Evolutionary conservation across 176 grass and related monocot species (phyloP).

Genomic region (Puya raimondii): DNA sequence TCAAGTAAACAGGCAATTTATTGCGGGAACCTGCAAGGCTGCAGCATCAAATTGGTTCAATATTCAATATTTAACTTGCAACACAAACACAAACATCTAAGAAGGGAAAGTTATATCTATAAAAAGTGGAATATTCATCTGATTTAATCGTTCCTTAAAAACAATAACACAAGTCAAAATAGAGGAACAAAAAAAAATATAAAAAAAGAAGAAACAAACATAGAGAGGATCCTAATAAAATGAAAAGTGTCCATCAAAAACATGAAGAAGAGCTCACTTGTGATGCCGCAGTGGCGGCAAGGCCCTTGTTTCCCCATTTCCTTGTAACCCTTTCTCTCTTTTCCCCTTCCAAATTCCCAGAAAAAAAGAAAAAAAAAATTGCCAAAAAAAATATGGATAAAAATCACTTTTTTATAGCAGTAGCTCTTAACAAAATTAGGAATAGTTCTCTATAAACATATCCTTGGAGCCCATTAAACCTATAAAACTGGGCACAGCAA

Average conservation of each 20-base stretch:
- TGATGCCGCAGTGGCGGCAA: conserved; percentile 97
- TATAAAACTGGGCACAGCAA: conserved; percentile 15
- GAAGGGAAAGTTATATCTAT: too few relatives aligned
- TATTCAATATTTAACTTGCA: too few relatives aligned
- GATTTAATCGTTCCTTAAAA: too few relatives aligned
- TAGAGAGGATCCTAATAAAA: conserved; percentile 23
- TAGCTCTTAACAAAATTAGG: conserved; percentile 38
- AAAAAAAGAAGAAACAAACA: conserved; percentile 23
- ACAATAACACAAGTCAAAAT: too few relatives aligned
- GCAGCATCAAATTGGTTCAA: too few relatives aligned
- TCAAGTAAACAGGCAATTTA: background rate
- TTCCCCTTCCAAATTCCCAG: conserved; percentile 30
- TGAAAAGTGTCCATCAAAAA: conserved; percentile 22
- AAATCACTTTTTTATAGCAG: conserved; percentile 21
- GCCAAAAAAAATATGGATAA: conserved; percentile 5
- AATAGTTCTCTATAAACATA: conserved; percentile 19
- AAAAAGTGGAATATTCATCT: too few relatives aligned
- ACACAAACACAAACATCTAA: too few relatives aligned
- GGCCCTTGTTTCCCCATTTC: conserved; percentile 87
- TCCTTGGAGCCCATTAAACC: conserved; percentile 7
- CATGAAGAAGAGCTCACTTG: conserved; percentile 91
- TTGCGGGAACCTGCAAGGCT: too few relatives aligned
- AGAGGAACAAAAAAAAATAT: background rate
- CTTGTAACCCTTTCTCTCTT: conserved; percentile 1
- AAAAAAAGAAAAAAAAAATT: conserved; percentile 21